Base-by-base conservation (phyloP, 2,329 filamentous ascomycete genomes). In the Aspergillus novofumigatus region DNA sequence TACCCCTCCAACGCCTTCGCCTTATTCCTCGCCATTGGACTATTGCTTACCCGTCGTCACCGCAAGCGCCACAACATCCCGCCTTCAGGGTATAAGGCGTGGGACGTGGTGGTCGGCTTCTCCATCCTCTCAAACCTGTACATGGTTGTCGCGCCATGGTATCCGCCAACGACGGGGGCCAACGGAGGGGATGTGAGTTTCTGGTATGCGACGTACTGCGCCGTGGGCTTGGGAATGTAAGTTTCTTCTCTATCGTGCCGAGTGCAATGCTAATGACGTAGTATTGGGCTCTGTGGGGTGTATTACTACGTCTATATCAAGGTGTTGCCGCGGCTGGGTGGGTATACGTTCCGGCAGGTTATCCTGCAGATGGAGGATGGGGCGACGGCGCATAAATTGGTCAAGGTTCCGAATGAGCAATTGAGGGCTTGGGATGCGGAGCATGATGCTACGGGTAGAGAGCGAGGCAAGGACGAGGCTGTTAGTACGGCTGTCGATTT, bases 161-260 rank as follows among this genome's bases (percentile, higher is more conserved):
- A 85, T 62, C 88, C 87, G 1, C 88, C 88, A 0, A 76, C 78
- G 0, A 80, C 76, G 0, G 87, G 87, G 0, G 75, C 75, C 0
- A 80, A 81, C 35, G 83, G 81, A 0, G 87, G 86, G 0, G 83
- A 87, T 55, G 87, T 90, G 1, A 87, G 82, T 53, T 91, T 91
- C 71, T 91, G 85, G 83, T 91, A 90, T 61, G 87, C 80, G 1
- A 90, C 86, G 0, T 90, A 90, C 63, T 81, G 82, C 21, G 82
- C 85, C 0, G 81, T 84, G 0, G 86, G 87, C 0, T 80, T 90
- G 56, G 85, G 70, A 23, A 80, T 89, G 83, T 86, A 75, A 77
- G 83, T 82, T 48, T 26, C 17, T 23, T 35, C 29, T 42, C 29
- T 42, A 23, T 20, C 29, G 44, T 10, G 9, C 8, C 6, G 4